A percentile compares a stretch with the other conserved stretches of the same genome.
phyloP scores from a whole-genome alignment of 148 eudicot species.

The Rhododendron vialii region DNA sequence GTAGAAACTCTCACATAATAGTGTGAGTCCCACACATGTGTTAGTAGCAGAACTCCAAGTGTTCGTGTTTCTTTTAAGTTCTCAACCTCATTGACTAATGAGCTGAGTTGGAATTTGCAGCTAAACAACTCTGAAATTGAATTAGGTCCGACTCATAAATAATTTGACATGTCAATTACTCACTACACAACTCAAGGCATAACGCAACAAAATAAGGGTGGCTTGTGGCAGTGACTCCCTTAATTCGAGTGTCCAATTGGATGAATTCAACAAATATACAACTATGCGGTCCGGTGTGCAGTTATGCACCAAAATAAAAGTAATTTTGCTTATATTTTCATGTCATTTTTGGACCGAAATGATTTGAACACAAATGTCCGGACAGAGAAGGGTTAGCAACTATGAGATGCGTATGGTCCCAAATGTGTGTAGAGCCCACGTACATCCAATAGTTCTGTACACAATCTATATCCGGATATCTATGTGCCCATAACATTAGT shows the following conservation, averaged over 20 bases:
- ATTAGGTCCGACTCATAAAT: neutral
- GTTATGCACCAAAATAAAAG: neutral
- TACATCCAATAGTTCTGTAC: too few relatives aligned
- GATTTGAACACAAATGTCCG: neutral
- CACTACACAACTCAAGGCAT: neutral
- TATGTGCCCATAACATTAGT: neutral
- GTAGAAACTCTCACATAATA: too few relatives aligned
- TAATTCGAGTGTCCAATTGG: neutral
- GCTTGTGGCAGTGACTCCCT: neutral
- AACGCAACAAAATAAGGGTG: neutral
- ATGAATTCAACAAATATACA: neutral
- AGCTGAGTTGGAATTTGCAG: neutral
- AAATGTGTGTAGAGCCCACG: too few relatives aligned
- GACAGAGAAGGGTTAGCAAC: neutral
- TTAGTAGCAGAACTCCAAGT: neutral
- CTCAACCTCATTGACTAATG: neutral
- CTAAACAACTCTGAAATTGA: neutral
- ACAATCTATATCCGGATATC: neutral
- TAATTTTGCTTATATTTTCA: neutral
- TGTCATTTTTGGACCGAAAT: neutral
- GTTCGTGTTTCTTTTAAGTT: neutral
- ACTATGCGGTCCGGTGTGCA: neutral
- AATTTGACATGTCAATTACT: neutral
- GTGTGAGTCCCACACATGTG: too few relatives aligned
- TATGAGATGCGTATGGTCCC: neutral